phyloP scores from a whole-genome alignment of 257 asterid species.

The Paraleonurus japonicus region DNA sequence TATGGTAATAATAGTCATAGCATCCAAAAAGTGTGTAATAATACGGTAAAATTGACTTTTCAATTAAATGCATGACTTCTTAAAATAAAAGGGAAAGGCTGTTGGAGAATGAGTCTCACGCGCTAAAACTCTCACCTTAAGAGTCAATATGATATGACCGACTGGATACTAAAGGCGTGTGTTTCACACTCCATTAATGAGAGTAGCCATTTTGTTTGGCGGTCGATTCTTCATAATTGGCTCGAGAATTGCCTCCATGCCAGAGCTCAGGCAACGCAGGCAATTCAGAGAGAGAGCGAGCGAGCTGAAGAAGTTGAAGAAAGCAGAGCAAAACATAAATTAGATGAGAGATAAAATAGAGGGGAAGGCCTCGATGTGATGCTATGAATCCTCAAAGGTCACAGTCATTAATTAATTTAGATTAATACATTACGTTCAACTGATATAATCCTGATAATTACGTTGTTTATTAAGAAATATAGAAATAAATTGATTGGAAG shows the following conservation, averaged over 20 bases:
- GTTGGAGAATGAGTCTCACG: no score
- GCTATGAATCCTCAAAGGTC: conserved; percentile 27
- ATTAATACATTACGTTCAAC: conserved; percentile 13
- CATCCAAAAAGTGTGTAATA: no score
- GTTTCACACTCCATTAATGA: conserved; percentile 28
- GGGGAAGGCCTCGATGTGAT: conserved; percentile 13
- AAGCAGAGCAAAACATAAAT: neutral
- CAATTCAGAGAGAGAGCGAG: neutral
- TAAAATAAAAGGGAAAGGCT: no score
- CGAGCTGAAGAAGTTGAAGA: neutral
- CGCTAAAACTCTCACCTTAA: no score
- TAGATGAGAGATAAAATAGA: conserved; percentile 12
- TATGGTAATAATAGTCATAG: no score
- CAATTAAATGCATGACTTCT: no score
- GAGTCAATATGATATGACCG: no score
- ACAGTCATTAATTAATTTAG: neutral
- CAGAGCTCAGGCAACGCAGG: conserved; percentile 18
- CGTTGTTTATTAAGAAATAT: neutral
- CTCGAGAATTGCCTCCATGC: conserved; percentile 33
- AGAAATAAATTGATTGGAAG: neutral
- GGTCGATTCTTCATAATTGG: conserved; percentile 32
- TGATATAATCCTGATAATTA: conserved; percentile 10
- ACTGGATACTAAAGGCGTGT: conserved; percentile 10
- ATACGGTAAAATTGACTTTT: no score
- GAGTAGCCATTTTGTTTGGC: conserved; percentile 27